Evolutionary conservation across 352 stramenopile species (phyloP), one percentile per base, ranked within the genome.

Genomic region (Phytopythium vexans): DNA sequence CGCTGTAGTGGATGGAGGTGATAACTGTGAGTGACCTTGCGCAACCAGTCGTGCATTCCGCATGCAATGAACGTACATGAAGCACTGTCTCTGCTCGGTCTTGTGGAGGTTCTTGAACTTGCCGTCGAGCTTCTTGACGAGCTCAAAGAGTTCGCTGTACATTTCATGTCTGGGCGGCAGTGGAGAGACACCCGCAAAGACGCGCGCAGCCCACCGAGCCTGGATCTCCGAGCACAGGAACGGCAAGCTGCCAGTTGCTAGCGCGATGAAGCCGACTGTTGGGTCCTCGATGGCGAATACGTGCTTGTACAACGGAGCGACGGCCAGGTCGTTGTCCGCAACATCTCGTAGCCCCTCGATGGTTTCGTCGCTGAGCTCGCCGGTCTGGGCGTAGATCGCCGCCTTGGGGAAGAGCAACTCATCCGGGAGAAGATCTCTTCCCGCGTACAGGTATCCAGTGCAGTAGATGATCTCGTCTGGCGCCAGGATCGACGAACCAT

Each of bases 381-480:
- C 70, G 3, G 51, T 59, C 12, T 64, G 38, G 8, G 49, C 49
- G 27, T 16, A 2, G 21, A 27, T 27, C 21, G 21, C 21, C 21
- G 2, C 21, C 21, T 2, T 54, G 4, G 70, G 72, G 43, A 85
- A 90, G 38, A 90, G 59, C n/a, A 88, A 45, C 9, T 68, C 53
- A 0, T 52, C 49, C 8, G 77, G 79, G 0, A 82, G 57, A 12
- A 92, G 46, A 5, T 81, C 59, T 33, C 72, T 83, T 21, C 73
- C 70, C 0, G 73, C 68, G 58, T 93, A 93, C 48, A 77, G 49
- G 48, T 93, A 93, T 8, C 82, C 82, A 3, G 82, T 93, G 62
- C 78, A 89, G 52, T 80, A 76, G 69, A 93, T 91, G 53, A 93
- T 70, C 60, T 89, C 82, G 49, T 93, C 76, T n/a, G 74, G 70